Conservation (phyloP, 495 filamentous ascomycete species). For the Platismatia glauca region DNA sequence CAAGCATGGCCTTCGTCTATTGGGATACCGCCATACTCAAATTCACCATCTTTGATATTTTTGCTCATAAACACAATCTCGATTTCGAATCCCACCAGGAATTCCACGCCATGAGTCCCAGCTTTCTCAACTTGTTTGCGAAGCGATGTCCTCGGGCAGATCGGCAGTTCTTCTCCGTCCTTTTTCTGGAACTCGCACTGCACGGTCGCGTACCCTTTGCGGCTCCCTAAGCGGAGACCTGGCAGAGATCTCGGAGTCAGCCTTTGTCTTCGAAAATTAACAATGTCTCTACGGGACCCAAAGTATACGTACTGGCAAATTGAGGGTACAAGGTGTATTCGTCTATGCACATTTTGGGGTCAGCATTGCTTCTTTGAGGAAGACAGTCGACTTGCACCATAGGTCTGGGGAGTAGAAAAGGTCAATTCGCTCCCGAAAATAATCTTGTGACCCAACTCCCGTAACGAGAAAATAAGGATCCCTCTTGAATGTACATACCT, state of each 20-base stretch:
- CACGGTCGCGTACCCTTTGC: constrained; percentile 47
- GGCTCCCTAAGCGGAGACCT: constrained; percentile 47
- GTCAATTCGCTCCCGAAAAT: no score
- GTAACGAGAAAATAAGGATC: no score
- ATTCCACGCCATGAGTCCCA: constrained; percentile 35
- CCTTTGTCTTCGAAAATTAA: neutral
- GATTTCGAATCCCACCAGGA: constrained; percentile 72
- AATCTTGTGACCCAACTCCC: no score
- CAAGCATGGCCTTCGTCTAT: constrained; percentile 46
- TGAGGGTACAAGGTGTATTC: constrained; percentile 55
- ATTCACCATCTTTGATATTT: constrained; percentile 17
- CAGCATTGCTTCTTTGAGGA: no score
- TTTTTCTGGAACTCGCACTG: constrained; percentile 50
- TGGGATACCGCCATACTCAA: constrained; percentile 21
- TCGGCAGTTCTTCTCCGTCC: constrained; percentile 26
- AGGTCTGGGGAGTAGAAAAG: no score
- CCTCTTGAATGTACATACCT: no score
- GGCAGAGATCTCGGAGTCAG: neutral
- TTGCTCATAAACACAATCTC: constrained; percentile 63
- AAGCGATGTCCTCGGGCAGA: constrained; percentile 54
- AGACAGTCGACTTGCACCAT: no score
- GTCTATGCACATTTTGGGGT: no score
- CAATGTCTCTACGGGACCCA: neutral
- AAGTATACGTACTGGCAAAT: constrained; percentile 29
- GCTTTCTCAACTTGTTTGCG: constrained; percentile 42